These are phyloP conservation scores for Ceratocystiopsis sp. DNA, from an alignment of 2,329 filamentous ascomycete species.

Conservation along the genomic window DNA sequence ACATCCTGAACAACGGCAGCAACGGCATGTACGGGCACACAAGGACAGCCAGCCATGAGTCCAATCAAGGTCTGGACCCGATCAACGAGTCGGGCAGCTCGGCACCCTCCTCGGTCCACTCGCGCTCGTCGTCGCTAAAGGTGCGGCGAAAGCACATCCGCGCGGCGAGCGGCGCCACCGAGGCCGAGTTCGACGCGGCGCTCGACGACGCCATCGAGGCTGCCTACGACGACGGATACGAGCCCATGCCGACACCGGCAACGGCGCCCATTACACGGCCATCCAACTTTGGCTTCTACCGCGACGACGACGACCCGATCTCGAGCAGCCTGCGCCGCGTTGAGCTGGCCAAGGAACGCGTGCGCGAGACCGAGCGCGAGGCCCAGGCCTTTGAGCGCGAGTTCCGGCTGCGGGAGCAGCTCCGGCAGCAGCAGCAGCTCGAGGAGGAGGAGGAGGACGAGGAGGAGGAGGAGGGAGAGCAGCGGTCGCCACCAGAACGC, in stretches of 20 bases:
- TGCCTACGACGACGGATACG: slow-evolving; percentile 82
- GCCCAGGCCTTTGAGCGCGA: slow-evolving; percentile 45
- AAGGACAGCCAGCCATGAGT: slow-evolving; percentile 55
- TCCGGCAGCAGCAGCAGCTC: slow-evolving; percentile 28
- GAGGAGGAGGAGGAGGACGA: slow-evolving; percentile 17
- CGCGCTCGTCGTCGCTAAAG: slow-evolving; percentile 54
- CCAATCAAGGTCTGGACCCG: slow-evolving; percentile 84
- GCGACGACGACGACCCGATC: slow-evolving; percentile 26
- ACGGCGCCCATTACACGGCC: neutral
- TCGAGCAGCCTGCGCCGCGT: slow-evolving; percentile 46
- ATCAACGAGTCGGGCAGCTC: slow-evolving; percentile 82
- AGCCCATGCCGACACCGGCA: slow-evolving; percentile 33
- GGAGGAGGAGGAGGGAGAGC: neutral
- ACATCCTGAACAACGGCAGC: too few species aligned
- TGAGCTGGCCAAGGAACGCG: slow-evolving; percentile 59
- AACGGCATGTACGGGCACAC: slow-evolving; percentile 18
- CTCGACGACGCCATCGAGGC: slow-evolving; percentile 91
- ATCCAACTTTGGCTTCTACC: slow-evolving; percentile 14
- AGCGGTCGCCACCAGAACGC: neutral
- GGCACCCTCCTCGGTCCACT: slow-evolving; percentile 62
- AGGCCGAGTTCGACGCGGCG: slow-evolving; percentile 85
- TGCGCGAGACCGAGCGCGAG: slow-evolving; percentile 58
- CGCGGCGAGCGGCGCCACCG: slow-evolving; percentile 51
- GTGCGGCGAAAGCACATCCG: slow-evolving; percentile 54
- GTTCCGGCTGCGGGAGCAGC: slow-evolving; percentile 26